Evolutionary conservation across 2,329 filamentous ascomycete species (phyloP).

Genomic region (Clathrospora elynae): DNA sequence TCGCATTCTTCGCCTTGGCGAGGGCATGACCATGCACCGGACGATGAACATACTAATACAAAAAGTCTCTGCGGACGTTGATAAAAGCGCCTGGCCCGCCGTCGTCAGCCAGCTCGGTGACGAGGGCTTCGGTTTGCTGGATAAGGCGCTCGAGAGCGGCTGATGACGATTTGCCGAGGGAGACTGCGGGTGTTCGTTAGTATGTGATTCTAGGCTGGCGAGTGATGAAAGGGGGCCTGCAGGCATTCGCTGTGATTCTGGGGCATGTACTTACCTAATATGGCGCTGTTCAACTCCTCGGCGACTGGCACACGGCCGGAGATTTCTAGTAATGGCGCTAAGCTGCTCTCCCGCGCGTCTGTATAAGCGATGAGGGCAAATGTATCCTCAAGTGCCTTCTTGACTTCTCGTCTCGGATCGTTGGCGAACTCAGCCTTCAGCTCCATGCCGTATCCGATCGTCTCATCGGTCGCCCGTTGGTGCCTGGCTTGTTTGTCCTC

Average conservation of each 20-base stretch:
- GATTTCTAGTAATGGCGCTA: constrained; percentile 78
- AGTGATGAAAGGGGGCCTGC: background rate
- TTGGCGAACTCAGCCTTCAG: constrained; percentile 77
- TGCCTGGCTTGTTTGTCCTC: constrained; percentile 42
- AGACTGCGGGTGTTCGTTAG: constrained; percentile 61
- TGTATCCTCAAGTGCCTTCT: constrained; percentile 77
- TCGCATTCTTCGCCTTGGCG: background rate
- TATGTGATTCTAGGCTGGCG: background rate
- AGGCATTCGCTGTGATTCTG: background rate
- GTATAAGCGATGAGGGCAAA: constrained; percentile 87
- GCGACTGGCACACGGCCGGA: constrained; percentile 78
- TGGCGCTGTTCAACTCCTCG: constrained; percentile 92
- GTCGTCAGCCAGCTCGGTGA: constrained; percentile 80
- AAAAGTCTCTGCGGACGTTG: constrained; percentile 59
- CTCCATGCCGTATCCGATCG: constrained; percentile 78
- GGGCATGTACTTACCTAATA: constrained; percentile 67
- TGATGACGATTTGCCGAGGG: constrained; percentile 84
- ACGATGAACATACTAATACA: constrained; percentile 28
- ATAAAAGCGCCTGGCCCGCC: constrained; percentile 84
- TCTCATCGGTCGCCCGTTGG: constrained; percentile 65
- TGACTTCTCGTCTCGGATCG: constrained; percentile 71
- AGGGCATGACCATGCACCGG: background rate
- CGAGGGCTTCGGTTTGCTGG: constrained; percentile 81
- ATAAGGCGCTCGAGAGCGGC: constrained; percentile 84
- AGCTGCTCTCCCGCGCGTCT: constrained; percentile 76